Evolutionary conservation across 192 early-diverging fungal genomes (phyloP), one percentile per base, ranked within the genome.

Genomic region (Jimgerdemannia lactiflua): DNA sequence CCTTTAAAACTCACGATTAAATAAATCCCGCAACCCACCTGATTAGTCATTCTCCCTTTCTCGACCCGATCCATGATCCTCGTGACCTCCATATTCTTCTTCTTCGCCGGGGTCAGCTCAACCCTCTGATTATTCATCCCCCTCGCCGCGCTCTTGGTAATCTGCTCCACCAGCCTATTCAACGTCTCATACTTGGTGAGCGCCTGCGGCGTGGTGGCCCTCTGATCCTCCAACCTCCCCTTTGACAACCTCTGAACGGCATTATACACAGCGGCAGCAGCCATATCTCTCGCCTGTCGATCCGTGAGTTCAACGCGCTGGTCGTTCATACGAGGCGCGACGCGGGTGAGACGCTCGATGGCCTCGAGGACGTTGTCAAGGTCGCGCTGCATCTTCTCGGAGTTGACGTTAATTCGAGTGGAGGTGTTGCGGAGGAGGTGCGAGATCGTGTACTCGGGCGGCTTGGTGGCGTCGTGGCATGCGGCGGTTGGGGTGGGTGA

Each of bases 281-380:
- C 82, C 77, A 90, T 69, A 69, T 81, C 75, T 18, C 77, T 74
- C 17, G 79, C 79, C 49, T 88, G 89, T 64, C 70, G 77, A 4
- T 81, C 64, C 4, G 80, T 86, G 18, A 90, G 74, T 41, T 83
- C 82, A 1, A 86, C 87, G 3, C 87, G 78, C 69, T 90, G 89
- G 76, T 90, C 85, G 63, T 84, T 85, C 59, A 90, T 63, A 39
- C 83, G 80, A 4, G 88, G 88, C 0, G 85, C 81, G 17, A 86
- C 79, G 41, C 72, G 73, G 20, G 84, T 84, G 41, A 90, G 77
- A 4, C 86, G 79, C 54, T 90, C 85, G 49, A 90, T 87, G 3
- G 86, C 85, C 4, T 76, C 71, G 65, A 90, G 74, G 11, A 90
- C 80, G 77, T 84, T 82, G 70, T 88, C 82, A 4, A 90, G 73